These are phyloP conservation scores for Citrus reticulata DNA, from an alignment of 345 rosid species.

Conservation along the genomic window DNA sequence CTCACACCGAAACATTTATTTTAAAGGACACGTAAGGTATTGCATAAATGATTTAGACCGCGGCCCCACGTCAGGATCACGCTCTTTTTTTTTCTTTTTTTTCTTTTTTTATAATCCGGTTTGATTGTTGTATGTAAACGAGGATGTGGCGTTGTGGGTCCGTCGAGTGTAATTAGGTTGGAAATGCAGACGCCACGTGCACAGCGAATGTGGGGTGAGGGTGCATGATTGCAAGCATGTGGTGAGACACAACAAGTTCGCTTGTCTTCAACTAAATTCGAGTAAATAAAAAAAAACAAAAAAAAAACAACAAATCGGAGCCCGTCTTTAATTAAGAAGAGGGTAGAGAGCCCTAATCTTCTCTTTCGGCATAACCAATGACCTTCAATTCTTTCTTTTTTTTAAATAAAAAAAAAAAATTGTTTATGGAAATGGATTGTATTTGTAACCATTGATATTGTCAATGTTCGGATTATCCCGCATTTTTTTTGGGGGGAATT, in stretches of 20 bases:
- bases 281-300: not conserved
- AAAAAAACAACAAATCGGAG: not conserved
- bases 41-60: not conserved
- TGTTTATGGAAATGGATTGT: not conserved
- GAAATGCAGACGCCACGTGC: constrained; percentile 3
- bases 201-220: constrained; percentile 5
- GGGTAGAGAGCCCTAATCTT: constrained; percentile 2
- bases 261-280: not conserved
- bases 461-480: not conserved
- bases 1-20: not conserved
- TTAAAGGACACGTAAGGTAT: not conserved
- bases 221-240: constrained; percentile 21
- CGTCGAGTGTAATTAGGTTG: not conserved
- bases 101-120: too few species aligned
- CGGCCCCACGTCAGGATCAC: not conserved
- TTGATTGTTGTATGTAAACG: not conserved
- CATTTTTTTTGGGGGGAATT: not conserved
- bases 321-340: not conserved
- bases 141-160: not conserved
- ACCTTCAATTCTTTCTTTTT: not conserved
- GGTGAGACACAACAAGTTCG: not conserved
- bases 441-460: not conserved
- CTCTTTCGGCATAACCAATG: constrained; percentile 16
- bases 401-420: too few species aligned
- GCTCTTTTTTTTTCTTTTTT: too few species aligned